Evolutionary conservation across 306 rosid genomes (phyloP), one percentile per base, ranked within the genome.

Genomic region (Glycine soja): DNA sequence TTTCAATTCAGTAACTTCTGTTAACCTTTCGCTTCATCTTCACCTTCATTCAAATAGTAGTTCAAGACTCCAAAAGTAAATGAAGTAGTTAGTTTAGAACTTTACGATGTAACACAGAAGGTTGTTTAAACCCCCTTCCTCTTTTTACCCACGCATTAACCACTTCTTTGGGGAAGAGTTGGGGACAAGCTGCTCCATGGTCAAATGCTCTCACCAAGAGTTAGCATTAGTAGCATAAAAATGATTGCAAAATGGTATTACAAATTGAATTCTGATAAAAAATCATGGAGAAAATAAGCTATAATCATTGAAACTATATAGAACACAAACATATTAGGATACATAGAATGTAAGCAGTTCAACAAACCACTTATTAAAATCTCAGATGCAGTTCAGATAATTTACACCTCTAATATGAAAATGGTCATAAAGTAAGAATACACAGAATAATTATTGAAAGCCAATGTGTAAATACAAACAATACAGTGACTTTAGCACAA

Each of bases 1-100:
- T 42, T 73, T 13, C 42, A 63, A 74, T 74, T 19, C 3, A 74
- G 59, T 24, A 12, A 36, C 75, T 45, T 74, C 74, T 8, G 56
- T 36, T 69, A 30, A 4, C 67, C 5, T 30, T 30, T 61, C 8
- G 30, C 15, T 30, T 34, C 38, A 10, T 9, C 13, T 30, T 14
- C 65, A 58, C 38, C 38, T 57, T 16, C 74, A 18, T 24, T 24
- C 30, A 24, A 24, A 24, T 24, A 24, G 30, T 24, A 58, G 34
- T 70, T 32, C 16, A 52, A 38, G 79, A 62, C 36, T 62, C 59
- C 72, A 12, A 8, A 47, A 51, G 30, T 42, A 50, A 51, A 70
- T 8, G 30, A 24, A 24, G 43, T n/a, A 77, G 47, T 52, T 65
- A 61, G 43, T 62, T 30, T 3, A 77, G 47, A 78, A 72, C 47